Evolutionary conservation across 257 asterid species (phyloP), one percentile per base, ranked within the genome.

Genomic region (Schizonepeta tenuifolia): DNA sequence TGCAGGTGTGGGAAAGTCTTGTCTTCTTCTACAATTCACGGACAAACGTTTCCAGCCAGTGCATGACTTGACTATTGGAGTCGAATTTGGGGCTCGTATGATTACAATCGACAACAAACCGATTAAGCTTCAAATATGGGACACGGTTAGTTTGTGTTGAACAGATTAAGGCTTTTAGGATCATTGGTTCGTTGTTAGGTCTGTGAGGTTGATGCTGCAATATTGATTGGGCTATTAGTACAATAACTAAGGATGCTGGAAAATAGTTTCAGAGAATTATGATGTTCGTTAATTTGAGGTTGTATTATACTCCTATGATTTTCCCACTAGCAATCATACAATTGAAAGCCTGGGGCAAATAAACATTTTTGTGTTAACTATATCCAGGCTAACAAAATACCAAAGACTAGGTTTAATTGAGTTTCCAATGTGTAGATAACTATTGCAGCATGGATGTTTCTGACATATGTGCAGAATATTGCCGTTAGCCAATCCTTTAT

Each of bases 11-110:
- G 90, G 90, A 3, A 85, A 85, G 69, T 85, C 90, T 63, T 83
- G 90, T 66, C 86, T 85, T 60, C 86, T 85, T 81, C 79, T 85
- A 22, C 90, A 85, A 67, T 85, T 83, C n/a, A 85, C 88, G 0
- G 90, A 85, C 77, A 83, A 85, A 75, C 90, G 87, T 41, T 85
- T 85, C 83, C 90, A 85, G 85, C 90, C 88, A 0, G 90, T 85
- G 74, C 88, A 85, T 53, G 88, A 85, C 82, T 81, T 85, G 77
- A 85, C 90, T 31, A 85, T 81, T 54, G 90, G 90, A 71, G 90
- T 85, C 15, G 90, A 85, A 71, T 85, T 85, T 71, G 90, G 90
- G 28, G 90, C 87, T 12, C 72, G 87, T 73, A 83, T 83, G 90
- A 81, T 85, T 49, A 83, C 87, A 20, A 83, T 85, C 12, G 87